Evolutionary conservation across 345 rosid species (phyloP).

Genomic region (Lagerstroemia speciosa): DNA sequence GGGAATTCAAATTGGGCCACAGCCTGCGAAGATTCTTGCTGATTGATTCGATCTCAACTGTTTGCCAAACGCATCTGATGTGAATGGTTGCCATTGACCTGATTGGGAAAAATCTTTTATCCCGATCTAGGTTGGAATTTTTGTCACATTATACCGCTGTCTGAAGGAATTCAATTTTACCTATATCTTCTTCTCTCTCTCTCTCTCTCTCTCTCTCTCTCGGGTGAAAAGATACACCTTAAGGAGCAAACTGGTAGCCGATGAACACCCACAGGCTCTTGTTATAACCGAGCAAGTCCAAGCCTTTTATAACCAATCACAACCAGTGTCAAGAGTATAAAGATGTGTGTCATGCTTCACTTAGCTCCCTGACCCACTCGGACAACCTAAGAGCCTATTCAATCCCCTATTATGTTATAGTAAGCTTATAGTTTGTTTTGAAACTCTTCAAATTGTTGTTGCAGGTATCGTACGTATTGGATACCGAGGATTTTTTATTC

Average conservation of each 20-base stretch:
- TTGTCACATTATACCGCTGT: neutral
- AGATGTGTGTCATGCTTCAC: neutral
- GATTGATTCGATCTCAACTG: neutral
- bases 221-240: neutral
- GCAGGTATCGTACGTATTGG: slow-evolving; percentile 91
- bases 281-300: neutral
- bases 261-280: neutral
- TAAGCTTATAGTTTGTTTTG: neutral
- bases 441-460: neutral
- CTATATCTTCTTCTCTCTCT: neutral
- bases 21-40: neutral
- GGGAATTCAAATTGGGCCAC: neutral
- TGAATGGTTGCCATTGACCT: too few relatives aligned
- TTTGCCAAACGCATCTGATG: too few relatives aligned
- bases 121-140: neutral
- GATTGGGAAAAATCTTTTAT: too few relatives aligned
- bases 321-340: too few relatives aligned
- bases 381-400: neutral
- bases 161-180: neutral
- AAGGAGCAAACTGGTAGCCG: neutral
- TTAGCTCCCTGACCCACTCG: neutral
- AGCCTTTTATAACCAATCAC: neutral
- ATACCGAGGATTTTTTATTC: slow-evolving; percentile 82
- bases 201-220: too few relatives aligned
- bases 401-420: too few relatives aligned